Percentiles rank a stretch among this genome's conserved stretches.
Evolutionary conservation across 345 rosid species (phyloP).

Genomic region (Excoecaria agallocha): DNA sequence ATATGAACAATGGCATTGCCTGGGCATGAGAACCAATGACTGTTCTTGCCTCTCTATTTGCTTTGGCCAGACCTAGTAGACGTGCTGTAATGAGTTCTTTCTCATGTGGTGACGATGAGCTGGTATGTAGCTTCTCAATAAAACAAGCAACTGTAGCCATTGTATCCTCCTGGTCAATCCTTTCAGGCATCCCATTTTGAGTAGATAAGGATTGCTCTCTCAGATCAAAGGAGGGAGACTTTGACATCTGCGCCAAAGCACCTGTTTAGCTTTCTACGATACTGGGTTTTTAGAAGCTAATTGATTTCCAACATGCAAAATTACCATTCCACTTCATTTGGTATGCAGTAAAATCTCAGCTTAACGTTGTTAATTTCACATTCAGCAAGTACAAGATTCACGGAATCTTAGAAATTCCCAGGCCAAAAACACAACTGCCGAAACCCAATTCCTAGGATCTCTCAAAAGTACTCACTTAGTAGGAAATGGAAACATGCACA

Average conservation of each 20-base stretch:
- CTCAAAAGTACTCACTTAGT: not conserved
- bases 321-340: not conserved
- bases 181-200: constrained; percentile 38
- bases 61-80: constrained; percentile 60
- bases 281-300: constrained; percentile 26
- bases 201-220: constrained; percentile 35
- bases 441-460: not conserved
- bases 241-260: constrained; percentile 53
- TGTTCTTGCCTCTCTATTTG: constrained; percentile 67
- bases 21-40: constrained; percentile 69
- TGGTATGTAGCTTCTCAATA: constrained; percentile 74
- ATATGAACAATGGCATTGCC: constrained; percentile 83
- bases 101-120: constrained; percentile 60
- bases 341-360: not conserved
- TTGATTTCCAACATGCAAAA: constrained; percentile 9
- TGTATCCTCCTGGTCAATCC: constrained; percentile 55
- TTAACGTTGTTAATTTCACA: not conserved
- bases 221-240: constrained; percentile 47
- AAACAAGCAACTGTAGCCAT: constrained; percentile 61
- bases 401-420: not conserved
- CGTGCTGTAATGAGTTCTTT: constrained; percentile 77
- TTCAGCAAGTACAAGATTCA: not conserved
- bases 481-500: not conserved
- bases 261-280: constrained; percentile 21
- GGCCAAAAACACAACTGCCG: not conserved